Conservation (phyloP, 169 alveolate genomes). For the Cyclospora cayetanensis region DNA sequence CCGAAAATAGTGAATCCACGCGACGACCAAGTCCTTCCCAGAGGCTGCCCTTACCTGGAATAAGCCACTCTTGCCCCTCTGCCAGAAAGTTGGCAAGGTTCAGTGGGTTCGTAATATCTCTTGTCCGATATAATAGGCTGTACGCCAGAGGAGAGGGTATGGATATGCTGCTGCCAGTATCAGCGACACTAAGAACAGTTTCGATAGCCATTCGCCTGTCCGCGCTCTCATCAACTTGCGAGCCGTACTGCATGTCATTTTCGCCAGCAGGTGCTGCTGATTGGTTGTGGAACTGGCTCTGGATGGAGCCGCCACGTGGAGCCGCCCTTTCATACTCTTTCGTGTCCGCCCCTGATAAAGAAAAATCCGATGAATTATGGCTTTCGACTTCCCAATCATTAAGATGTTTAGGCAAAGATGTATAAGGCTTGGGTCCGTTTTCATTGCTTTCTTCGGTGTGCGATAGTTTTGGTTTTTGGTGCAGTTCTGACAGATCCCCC, state of each 20-base stretch:
- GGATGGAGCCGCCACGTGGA: background rate
- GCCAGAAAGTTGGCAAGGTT: constrained; percentile 61
- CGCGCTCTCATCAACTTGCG: background rate
- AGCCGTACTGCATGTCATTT: background rate
- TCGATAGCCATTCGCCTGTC: constrained; percentile 10
- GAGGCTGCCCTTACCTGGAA: constrained; percentile 63
- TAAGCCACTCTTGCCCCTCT: constrained; percentile 64
- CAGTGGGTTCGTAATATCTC: constrained; percentile 57
- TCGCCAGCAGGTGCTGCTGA: background rate
- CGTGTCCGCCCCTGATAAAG: background rate
- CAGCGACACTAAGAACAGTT: background rate
- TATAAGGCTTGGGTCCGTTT: background rate
- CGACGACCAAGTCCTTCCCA: constrained; percentile 67
- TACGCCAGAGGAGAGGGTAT: constrained; percentile 64
- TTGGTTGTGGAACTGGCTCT: background rate
- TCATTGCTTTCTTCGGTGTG: background rate
- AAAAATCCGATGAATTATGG: background rate
- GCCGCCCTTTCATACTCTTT: background rate
- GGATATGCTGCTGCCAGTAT: background rate
- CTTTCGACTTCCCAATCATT: background rate
- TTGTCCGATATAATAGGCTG: constrained; percentile 47
- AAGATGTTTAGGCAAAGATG: background rate
- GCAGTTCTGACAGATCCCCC: background rate
- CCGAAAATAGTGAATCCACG: constrained; percentile 61
- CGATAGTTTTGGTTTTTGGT: constrained; percentile 13